Percentiles rank a stretch among this genome's conserved stretches.
Conservation (phyloP, 208 protist species). For the Tritrichomonas foetus region DNA sequence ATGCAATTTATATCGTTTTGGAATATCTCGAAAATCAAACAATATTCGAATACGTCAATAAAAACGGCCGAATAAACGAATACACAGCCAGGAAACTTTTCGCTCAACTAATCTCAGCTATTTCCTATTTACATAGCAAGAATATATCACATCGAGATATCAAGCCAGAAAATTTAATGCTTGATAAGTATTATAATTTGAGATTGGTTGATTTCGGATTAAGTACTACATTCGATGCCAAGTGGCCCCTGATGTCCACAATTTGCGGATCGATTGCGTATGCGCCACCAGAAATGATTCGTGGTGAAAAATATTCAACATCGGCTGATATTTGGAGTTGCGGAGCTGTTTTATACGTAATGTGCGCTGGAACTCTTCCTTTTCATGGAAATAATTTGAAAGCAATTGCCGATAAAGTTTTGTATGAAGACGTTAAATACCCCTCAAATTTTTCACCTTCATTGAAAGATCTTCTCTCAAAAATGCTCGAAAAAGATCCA, state of each 20-base stretch:
- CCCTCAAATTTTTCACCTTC: not conserved
- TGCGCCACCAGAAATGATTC: not conserved
- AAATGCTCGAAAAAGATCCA: not conserved
- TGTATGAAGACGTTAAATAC: not conserved
- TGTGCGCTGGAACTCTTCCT: not conserved
- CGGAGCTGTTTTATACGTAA: slow-evolving; percentile 5
- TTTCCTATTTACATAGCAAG: not conserved
- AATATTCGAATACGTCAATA: not conserved
- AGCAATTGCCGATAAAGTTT: not conserved
- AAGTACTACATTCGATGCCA: not conserved
- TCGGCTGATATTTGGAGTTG: not conserved
- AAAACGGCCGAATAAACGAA: not conserved
- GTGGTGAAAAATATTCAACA: not conserved
- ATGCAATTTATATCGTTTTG: not conserved
- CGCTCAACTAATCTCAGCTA: not conserved
- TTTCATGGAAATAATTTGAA: not conserved
- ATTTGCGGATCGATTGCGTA: not conserved
- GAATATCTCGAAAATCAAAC: not conserved
- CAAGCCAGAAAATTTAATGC: slow-evolving; percentile 15
- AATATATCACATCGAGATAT: not conserved
- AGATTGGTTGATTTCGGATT: not conserved
- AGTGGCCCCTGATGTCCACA: not conserved
- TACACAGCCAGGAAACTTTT: not conserved
- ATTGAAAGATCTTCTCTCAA: not conserved
- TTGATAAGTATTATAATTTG: not conserved